Evolutionary conservation across 805 yeast species (phyloP).

Genomic region (Tetrapisispora taiwanensis): DNA sequence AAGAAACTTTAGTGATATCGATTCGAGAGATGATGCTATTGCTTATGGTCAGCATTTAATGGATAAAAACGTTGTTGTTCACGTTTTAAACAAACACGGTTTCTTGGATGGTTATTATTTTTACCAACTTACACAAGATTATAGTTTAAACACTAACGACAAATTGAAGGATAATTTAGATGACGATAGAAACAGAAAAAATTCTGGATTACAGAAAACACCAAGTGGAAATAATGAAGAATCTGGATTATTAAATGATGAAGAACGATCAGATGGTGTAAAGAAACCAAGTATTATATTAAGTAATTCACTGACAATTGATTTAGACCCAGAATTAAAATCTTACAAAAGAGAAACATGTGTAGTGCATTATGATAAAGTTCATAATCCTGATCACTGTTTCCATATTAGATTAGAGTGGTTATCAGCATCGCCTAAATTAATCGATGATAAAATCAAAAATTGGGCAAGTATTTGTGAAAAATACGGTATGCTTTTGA

Average conservation of each 20-base stretch:
- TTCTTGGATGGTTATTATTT: conserved; percentile 91
- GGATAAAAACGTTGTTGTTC: conserved; percentile 63
- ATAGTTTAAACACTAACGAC: conserved; percentile 14
- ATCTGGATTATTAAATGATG: conserved; percentile 5
- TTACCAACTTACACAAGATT: conserved; percentile 58
- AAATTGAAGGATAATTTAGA: conserved; percentile 3
- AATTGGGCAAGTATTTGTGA: conserved; percentile 79
- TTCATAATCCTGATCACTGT: conserved; percentile 91
- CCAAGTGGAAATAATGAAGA: conserved; percentile 8
- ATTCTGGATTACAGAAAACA: conserved; percentile 3
- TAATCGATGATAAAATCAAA: conserved; percentile 67
- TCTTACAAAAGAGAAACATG: conserved; percentile 73
- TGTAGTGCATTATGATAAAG: conserved; percentile 79
- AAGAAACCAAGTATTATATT: conserved; percentile 38
- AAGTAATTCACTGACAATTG: conserved; percentile 55
- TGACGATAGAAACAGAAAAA: background rate
- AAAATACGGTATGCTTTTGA: conserved; percentile 66
- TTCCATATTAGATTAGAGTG: conserved; percentile 87
- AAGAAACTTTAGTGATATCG: conserved; percentile 68
- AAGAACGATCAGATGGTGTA: background rate
- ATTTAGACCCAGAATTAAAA: conserved; percentile 62
- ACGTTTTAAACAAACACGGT: conserved; percentile 73
- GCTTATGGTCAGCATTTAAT: conserved; percentile 68
- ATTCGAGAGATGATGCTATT: conserved; percentile 74
- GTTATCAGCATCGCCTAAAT: conserved; percentile 80